Base-by-base conservation (phyloP, 2,329 filamentous ascomycete species). In the Orbilia oligospora region DNA sequence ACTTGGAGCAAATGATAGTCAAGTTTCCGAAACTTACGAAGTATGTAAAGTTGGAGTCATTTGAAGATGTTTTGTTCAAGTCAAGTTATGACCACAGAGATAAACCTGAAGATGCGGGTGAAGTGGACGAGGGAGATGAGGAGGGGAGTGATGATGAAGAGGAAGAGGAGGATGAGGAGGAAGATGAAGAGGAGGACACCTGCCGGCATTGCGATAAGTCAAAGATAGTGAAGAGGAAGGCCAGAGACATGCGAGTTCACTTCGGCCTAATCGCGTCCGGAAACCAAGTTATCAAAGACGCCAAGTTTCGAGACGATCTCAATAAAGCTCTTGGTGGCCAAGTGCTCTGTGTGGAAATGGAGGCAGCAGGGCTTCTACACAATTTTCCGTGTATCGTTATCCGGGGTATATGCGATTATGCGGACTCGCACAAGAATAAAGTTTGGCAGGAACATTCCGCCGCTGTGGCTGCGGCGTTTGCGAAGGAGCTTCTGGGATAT, bases 351-450 rank as follows among this genome's bases (percentile, higher is more conserved):
- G 18, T 71, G 0, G 67, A 71, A 44, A 51, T 63, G 44, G 67
- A 71, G 20, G 67, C 67, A 5, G 67, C 67, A n/a, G 67, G 67
- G 10, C 53, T 58, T 6, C 4, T 64, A 44, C 46, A 51, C 16
- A 51, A 64, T 6, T 71, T 71, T 18, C 55, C 67, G 3, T 71
- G 44, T 46, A 51, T 71, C 30, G 51, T 71, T 18, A 71, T 71
- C 22, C 67, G 67, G 44, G 67, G 67, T 2, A 71, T 71, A 20
- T 71, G 55, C 46, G 41, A 71, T 20, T 71, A 71, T 53, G 55
- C 67, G 14, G 67, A 71, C 22, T 63, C 67, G 10, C 67, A 71
- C 14, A 63, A 63, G n/a, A 51, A 71, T 44, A 41, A 63, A 44
- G 44, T 5, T 3, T 71, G 67, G 67, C 51, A 71, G 36, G 55